These are phyloP conservation scores for Polymyxa betae DNA, from an alignment of 208 protist genomes.

Conservation along the genomic window DNA sequence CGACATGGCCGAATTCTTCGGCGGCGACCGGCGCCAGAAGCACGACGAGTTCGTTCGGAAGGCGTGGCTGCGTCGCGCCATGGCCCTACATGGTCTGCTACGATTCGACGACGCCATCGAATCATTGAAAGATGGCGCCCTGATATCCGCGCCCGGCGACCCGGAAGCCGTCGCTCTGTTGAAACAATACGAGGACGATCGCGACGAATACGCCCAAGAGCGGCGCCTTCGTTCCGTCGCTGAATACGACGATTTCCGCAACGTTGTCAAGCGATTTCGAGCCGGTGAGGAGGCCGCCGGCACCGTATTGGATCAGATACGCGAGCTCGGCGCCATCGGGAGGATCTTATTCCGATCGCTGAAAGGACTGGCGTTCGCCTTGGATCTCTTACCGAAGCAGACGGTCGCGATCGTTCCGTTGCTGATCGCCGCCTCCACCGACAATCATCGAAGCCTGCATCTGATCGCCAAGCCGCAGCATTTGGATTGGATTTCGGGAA, in stretches of 20 bases:
- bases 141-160: background rate
- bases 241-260: background rate
- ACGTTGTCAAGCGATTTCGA: background rate
- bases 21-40: background rate
- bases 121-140: background rate
- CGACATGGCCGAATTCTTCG: slow-evolving; percentile 42
- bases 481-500: too few relatives aligned
- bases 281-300: background rate
- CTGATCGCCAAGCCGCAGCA: too few relatives aligned
- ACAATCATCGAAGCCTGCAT: too few relatives aligned
- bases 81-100: background rate
- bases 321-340: background rate
- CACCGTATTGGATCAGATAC: too few relatives aligned
- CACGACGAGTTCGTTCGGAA: background rate
- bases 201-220: background rate
- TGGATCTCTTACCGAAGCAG: too few relatives aligned
- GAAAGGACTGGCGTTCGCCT: background rate
- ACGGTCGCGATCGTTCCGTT: too few relatives aligned
- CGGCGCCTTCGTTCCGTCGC: background rate
- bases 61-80: background rate
- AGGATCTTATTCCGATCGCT: background rate
- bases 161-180: background rate
- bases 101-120: slow-evolving; percentile 22
- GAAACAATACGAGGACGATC: background rate
- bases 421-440: too few relatives aligned